Evolutionary conservation across 139 green algal species (phyloP).

Genomic region (Klebsormidium nitens): DNA sequence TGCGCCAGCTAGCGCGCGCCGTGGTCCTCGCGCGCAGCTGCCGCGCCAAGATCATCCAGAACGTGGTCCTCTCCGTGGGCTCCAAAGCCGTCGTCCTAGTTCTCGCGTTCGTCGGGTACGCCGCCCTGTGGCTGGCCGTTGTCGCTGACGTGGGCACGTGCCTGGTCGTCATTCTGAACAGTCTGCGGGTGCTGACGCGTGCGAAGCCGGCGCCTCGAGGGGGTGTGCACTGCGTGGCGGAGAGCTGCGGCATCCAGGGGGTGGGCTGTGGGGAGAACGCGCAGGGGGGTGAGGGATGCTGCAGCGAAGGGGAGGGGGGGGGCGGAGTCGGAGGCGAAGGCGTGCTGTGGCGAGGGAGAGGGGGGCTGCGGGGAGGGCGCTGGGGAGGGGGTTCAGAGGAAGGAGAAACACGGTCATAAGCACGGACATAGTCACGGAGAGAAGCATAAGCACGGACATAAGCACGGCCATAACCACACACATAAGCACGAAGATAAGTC

Average conservation of each 20-base stretch:
- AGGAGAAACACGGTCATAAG: background rate
- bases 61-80: slow-evolving; percentile 39
- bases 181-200: slow-evolving; percentile 38
- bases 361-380: background rate
- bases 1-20: slow-evolving; percentile 44
- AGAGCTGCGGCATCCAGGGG: too few species aligned
- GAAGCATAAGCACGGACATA: background rate
- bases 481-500: background rate
- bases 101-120: slow-evolving; percentile 41
- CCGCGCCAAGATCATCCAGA: slow-evolving; percentile 15
- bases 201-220: background rate
- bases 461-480: background rate
- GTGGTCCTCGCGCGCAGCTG: slow-evolving; percentile 42
- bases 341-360: background rate
- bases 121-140: slow-evolving; percentile 55
- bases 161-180: slow-evolving; percentile 55
- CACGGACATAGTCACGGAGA: background rate
- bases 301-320: background rate
- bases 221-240: background rate
- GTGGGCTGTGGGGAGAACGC: too few species aligned
- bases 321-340: background rate
- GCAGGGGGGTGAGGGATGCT: background rate
- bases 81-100: slow-evolving; percentile 42
- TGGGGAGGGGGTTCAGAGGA: background rate
- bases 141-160: slow-evolving; percentile 55